Percentiles rank a stretch among this genome's conserved stretches.
These are phyloP conservation scores for Jimgerdemannia flammicorona DNA, from an alignment of 192 early-diverging fungal genomes.

Conservation along the genomic window DNA sequence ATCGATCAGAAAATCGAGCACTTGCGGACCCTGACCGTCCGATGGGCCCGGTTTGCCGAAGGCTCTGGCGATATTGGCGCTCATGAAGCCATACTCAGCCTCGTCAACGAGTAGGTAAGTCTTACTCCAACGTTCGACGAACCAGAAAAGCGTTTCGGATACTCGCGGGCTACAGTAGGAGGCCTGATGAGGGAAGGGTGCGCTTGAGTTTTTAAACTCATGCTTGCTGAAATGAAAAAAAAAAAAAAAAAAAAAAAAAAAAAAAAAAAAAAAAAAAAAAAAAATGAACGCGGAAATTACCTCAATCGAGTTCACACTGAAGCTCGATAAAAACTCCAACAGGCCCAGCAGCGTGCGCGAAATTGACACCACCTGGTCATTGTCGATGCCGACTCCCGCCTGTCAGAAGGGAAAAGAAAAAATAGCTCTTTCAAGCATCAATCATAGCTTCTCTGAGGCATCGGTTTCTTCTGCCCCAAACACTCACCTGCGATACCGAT, in stretches of 20 bases:
- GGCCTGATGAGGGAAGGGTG: constrained; percentile 23
- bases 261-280: no score
- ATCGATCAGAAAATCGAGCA: constrained; percentile 61
- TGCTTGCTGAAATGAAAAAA: neutral
- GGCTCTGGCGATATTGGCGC: constrained; percentile 32
- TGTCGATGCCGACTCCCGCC: constrained; percentile 10
- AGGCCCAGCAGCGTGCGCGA: constrained; percentile 45
- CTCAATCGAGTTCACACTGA: constrained; percentile 41
- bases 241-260: neutral
- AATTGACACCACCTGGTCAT: constrained; percentile 49
- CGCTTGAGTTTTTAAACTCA: neutral
- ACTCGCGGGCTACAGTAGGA: constrained; percentile 67
- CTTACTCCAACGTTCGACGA: constrained; percentile 67
- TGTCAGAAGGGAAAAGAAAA: neutral
- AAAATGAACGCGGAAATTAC: constrained; percentile 5
- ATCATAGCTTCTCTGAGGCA: neutral
- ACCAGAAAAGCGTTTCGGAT: constrained; percentile 69
- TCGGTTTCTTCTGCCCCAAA: neutral
- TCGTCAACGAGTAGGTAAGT: constrained; percentile 66
- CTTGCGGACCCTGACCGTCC: constrained; percentile 48
- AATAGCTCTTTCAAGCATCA: neutral
- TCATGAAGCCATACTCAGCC: constrained; percentile 53
- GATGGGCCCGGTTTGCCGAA: constrained; percentile 48
- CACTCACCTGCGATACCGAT: constrained; percentile 39
- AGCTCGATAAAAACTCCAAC: constrained; percentile 46